Base-by-base conservation (phyloP, 2,329 filamentous ascomycete genomes). In the Calonectria pteridis region DNA sequence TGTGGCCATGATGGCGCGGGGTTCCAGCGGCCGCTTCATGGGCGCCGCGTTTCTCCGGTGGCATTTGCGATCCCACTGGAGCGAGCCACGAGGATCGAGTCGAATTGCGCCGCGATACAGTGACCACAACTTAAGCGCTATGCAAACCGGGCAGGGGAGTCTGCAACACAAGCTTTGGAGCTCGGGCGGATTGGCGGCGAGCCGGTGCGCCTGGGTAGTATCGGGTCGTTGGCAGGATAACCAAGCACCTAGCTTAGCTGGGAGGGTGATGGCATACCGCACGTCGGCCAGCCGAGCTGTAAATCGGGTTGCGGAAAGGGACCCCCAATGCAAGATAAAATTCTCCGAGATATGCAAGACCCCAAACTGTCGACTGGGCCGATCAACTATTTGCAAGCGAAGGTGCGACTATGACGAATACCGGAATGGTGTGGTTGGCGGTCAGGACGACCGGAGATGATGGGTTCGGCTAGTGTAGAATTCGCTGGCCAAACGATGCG, bases 1-100 rank as follows among this genome's bases (percentile, higher is more conserved):
- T 82, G 75, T 87, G 75, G 68, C 64, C 43, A 28, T 76, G 59
- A n/a, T 49, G 73, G 58, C 76, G 76, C 73, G 75, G 75, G 75
- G 75, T 71, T 73, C 49, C 55, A 33, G 64, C 31, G 23, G 37
- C 71, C 64, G 71, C 76, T 73, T 77, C 75, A 62, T 78, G 68
- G 64, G 72, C 64, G 74, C 74, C 67, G 66, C 71, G 75, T 73
- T 71, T 74, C 77, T 70, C 70, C 73, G 75, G 78, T 59, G 79
- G 65, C 77, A 79, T 78, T 73, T 73, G 71, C 69, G 28, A 59
- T 62, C 59, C 23, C 43, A n/a, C 31, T 20, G 43, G 59, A 67
- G 23, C 59, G 64, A 62, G 49, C n/a, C 26, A 68, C 35, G 26
- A 7, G 20, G 26, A 40, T 62, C 55, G 37, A 33, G 29, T 65